Conservation (phyloP, 2,329 filamentous ascomycete genomes). For the Hortaea werneckii region DNA sequence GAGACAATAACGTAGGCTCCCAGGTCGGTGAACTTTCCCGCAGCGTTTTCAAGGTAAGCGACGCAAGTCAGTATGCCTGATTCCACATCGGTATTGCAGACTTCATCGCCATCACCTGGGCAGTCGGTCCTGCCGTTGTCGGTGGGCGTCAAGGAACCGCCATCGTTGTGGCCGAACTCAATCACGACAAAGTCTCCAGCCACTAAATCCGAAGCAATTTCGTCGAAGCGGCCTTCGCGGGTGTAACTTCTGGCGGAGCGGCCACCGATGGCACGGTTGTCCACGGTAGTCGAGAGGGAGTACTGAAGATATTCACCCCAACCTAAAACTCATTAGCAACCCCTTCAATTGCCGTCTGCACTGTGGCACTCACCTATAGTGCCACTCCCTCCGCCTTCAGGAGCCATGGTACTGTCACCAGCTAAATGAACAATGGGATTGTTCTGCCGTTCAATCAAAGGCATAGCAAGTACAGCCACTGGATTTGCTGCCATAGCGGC, state of each 20-base stretch:
- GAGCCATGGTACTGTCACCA: neutral
- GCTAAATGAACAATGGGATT: neutral
- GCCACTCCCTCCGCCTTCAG: neutral
- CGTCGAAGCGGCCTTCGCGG: constrained; percentile 54
- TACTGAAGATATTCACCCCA: constrained; percentile 54
- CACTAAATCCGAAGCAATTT: constrained; percentile 43
- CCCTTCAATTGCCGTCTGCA: neutral
- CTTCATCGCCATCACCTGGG: constrained; percentile 38
- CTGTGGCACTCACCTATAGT: neutral
- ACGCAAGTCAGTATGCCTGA: constrained; percentile 45
- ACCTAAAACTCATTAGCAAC: constrained; percentile 28
- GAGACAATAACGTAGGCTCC: constrained; percentile 53
- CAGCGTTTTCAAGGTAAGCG: constrained; percentile 49
- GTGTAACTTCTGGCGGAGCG: constrained; percentile 57
- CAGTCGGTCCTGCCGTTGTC: constrained; percentile 57
- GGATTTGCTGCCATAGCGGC: neutral
- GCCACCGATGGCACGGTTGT: constrained; percentile 57
- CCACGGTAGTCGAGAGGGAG: constrained; percentile 41
- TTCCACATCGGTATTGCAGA: neutral
- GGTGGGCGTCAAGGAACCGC: constrained; percentile 42
- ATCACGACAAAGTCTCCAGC: constrained; percentile 57
- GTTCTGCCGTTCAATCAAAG: neutral
- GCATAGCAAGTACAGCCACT: neutral
- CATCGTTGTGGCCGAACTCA: constrained; percentile 66
- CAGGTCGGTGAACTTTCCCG: constrained; percentile 43